Conservation (phyloP, 108 stramenopile genomes). For the Cyclotella kingstonii region DNA sequence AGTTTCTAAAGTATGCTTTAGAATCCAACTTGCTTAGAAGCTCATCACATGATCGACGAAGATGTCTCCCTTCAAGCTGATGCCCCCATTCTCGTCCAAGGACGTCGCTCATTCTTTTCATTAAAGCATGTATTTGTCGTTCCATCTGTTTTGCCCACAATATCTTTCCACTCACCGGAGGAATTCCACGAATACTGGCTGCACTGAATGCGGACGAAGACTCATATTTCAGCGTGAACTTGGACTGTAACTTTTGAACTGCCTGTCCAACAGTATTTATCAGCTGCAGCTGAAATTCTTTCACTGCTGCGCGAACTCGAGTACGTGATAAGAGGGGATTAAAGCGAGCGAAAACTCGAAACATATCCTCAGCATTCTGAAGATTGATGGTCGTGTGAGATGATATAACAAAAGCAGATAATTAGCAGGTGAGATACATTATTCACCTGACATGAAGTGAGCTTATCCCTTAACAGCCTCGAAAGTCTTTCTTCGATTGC, state of each 20-base stretch:
- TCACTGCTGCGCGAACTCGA: slow-evolving; percentile 88
- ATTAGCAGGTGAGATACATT: too few relatives aligned
- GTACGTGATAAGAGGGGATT: slow-evolving; percentile 92
- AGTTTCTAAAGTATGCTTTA: slow-evolving; percentile 72
- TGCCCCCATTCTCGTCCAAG: slow-evolving; percentile 96
- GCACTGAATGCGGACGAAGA: slow-evolving; percentile 65
- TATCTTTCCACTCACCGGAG: slow-evolving; percentile 94
- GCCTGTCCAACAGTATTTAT: slow-evolving; percentile 90
- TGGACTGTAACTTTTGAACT: slow-evolving; percentile 88
- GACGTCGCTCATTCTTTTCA: slow-evolving; percentile 91
- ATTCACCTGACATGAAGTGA: slow-evolving; percentile 62
- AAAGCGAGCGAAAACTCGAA: slow-evolving; percentile 92
- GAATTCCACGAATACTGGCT: slow-evolving; percentile 88
- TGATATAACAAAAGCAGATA: too few relatives aligned
- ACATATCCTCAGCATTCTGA: slow-evolving; percentile 97
- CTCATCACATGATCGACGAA: slow-evolving; percentile 91
- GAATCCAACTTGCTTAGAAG: slow-evolving; percentile 93
- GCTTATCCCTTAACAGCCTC: slow-evolving; percentile 76
- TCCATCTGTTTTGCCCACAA: slow-evolving; percentile 99
- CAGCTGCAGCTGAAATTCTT: slow-evolving; percentile 93
- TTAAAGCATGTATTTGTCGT: slow-evolving; percentile 87
- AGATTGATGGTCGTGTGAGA: too few relatives aligned
- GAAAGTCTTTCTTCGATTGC: slow-evolving; percentile 82
- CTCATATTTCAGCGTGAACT: slow-evolving; percentile 92
- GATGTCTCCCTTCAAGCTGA: slow-evolving; percentile 91